phyloP scores from a whole-genome alignment of 306 rosid genomes.

The Lathyrus aphaca region DNA sequence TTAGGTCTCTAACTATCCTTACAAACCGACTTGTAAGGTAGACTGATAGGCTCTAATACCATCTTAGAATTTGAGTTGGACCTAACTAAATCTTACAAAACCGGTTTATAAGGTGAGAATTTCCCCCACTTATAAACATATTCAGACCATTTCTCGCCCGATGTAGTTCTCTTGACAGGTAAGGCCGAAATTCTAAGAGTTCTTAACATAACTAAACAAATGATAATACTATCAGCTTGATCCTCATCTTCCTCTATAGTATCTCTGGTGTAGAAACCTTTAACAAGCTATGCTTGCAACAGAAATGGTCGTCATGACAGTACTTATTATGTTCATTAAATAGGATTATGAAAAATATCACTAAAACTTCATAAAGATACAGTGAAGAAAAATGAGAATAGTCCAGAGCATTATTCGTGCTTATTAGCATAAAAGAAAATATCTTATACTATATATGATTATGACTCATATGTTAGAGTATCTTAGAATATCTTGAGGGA shows the following conservation, averaged over 20 bases:
- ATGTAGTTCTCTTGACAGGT: too few species aligned
- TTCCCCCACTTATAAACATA: too few species aligned
- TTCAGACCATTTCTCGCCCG: too few species aligned
- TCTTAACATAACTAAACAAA: slow-evolving; percentile 21
- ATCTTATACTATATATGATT: neutral
- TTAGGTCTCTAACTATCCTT: too few species aligned
- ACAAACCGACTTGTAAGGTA: too few species aligned
- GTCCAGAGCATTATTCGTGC: slow-evolving; percentile 10
- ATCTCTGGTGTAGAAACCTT: slow-evolving; percentile 22
- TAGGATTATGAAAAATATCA: slow-evolving; percentile 7
- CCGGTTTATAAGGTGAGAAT: too few species aligned
- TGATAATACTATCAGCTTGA: neutral
- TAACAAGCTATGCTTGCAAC: slow-evolving; percentile 27
- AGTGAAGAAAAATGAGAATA: slow-evolving; percentile 13
- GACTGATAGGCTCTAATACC: too few species aligned
- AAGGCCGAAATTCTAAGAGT: neutral
- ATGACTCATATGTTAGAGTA: neutral
- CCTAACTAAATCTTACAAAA: too few species aligned
- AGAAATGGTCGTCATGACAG: neutral
- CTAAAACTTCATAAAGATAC: neutral
- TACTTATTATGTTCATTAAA: neutral
- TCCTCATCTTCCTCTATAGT: slow-evolving; percentile 28
- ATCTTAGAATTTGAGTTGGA: too few species aligned
- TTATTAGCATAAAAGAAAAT: neutral
- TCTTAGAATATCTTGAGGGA: neutral